phyloP scores from a whole-genome alignment of 2,329 filamentous ascomycete genomes.

The Paecilomyces variotii region DNA sequence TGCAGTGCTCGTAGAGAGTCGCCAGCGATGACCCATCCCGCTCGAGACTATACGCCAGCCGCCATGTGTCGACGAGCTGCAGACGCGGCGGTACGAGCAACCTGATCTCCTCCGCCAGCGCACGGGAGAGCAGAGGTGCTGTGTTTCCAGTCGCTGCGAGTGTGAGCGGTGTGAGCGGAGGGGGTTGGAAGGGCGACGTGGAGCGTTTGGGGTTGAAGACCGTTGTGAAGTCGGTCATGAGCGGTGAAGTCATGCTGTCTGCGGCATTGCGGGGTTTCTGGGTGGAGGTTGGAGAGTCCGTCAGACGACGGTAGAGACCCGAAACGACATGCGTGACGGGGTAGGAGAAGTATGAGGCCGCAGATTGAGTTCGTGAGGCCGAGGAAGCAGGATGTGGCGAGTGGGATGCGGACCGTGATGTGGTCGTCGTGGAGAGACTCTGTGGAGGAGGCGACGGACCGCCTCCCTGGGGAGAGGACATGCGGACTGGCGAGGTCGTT shows the following conservation, averaged over 20 bases:
- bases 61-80: conserved; percentile 82
- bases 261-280: conserved; percentile 39
- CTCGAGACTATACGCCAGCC: conserved; percentile 78
- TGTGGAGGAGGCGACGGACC: not conserved
- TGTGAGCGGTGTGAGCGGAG: conserved; percentile 73
- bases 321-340: conserved; percentile 48
- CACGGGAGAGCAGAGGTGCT: conserved; percentile 57
- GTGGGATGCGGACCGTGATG: not conserved
- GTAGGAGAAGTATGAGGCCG: conserved; percentile 43
- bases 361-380: conserved; percentile 20
- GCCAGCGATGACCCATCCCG: conserved; percentile 81
- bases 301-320: conserved; percentile 61
- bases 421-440: not conserved
- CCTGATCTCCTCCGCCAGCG: conserved; percentile 86
- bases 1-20: conserved; percentile 77
- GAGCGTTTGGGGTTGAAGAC: conserved; percentile 47
- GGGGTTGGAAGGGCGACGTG: conserved; percentile 74
- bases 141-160: conserved; percentile 55
- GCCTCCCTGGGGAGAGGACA: not conserved
- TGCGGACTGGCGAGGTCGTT: not conserved
- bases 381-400: conserved; percentile 2
- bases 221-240: conserved; percentile 12
- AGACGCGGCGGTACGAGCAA: conserved; percentile 78
- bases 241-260: not conserved
- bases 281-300: conserved; percentile 26